Evolutionary conservation across 176 grass and related monocot genomes (phyloP).

Genomic region (Paspalum notatum): DNA sequence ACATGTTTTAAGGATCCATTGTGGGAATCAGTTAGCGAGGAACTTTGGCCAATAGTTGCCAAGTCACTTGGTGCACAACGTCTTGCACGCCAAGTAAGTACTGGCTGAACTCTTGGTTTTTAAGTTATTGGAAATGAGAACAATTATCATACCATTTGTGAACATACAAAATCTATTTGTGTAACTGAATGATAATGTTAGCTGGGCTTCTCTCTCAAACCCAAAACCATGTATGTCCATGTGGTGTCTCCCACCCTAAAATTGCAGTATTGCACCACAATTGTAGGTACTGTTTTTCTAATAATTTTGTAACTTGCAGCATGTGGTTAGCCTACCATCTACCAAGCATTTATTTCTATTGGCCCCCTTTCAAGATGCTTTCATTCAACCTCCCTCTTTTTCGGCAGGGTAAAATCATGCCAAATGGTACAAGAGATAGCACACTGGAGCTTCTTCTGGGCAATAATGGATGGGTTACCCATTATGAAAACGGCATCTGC

Average conservation of each 20-base stretch:
- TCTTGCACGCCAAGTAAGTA: slow-evolving; percentile 89
- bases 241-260: not conserved
- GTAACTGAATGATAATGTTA: slow-evolving; percentile 6
- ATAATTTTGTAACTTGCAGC: not conserved
- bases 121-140: slow-evolving; percentile 7
- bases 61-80: slow-evolving; percentile 66
- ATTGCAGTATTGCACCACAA: not conserved
- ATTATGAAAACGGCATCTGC: slow-evolving; percentile 81
- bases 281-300: slow-evolving; percentile 9
- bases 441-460: slow-evolving; percentile 83
- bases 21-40: slow-evolving; percentile 75
- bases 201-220: not conserved
- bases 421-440: slow-evolving; percentile 93
- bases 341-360: slow-evolving; percentile 24
- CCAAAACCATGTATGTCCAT: not conserved
- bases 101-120: not conserved
- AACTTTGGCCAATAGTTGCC: slow-evolving; percentile 89
- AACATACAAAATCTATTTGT: not conserved
- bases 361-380: slow-evolving; percentile 31
- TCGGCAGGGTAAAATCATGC: slow-evolving; percentile 76
- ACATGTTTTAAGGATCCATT: slow-evolving; percentile 80
- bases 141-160: not conserved
- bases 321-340: slow-evolving; percentile 4
- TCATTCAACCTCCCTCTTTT: slow-evolving; percentile 9
- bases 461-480: slow-evolving; percentile 75